A percentile compares a stretch with the other conserved stretches of the same genome.
These are phyloP conservation scores for Jaapia argillacea DNA, from an alignment of 768 basidiomycete species.

Conservation along the genomic window DNA sequence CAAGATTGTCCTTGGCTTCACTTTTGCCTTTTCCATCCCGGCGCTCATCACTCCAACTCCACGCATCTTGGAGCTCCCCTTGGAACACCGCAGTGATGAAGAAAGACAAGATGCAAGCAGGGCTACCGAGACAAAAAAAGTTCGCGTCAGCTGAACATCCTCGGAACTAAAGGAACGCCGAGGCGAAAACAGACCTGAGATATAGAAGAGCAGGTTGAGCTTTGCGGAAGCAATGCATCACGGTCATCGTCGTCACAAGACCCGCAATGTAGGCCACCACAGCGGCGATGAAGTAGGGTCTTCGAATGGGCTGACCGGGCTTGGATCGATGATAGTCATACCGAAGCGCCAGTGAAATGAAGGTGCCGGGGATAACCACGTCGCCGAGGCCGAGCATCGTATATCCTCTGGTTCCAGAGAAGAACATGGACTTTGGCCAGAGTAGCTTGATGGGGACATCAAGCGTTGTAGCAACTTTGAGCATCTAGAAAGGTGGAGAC, in stretches of 20 bases:
- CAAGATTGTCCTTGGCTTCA: constrained; percentile 1
- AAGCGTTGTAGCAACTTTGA: constrained; percentile 81
- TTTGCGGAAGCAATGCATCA: constrained; percentile 69
- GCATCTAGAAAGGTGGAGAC: constrained; percentile 50
- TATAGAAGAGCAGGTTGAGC: constrained; percentile 94
- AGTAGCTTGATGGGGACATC: constrained; percentile 92
- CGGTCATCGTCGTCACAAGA: constrained; percentile 64
- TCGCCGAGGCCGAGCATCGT: constrained; percentile 93
- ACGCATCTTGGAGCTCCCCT: constrained; percentile 64
- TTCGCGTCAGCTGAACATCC: neutral
- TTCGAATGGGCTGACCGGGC: constrained; percentile 32
- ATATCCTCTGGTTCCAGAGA: constrained; percentile 46
- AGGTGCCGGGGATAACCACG: constrained; percentile 56
- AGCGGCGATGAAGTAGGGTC: constrained; percentile 68
- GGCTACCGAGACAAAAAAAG: constrained; percentile 28
- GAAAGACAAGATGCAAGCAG: constrained; percentile 70
- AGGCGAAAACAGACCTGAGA: constrained; percentile 47
- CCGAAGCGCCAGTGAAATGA: constrained; percentile 79
- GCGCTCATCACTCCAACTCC: constrained; percentile 61
- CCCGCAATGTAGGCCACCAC: constrained; percentile 68
- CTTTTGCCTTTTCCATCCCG: constrained; percentile 5
- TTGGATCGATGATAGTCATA: constrained; percentile 56
- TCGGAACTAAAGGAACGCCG: neutral
- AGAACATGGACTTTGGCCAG: constrained; percentile 60
- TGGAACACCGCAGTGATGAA: constrained; percentile 42